A percentile compares a stretch with the other conserved stretches of the same genome.
Conservation (phyloP, 192 early-diverging fungal genomes). For the Spinellus fusiger region DNA sequence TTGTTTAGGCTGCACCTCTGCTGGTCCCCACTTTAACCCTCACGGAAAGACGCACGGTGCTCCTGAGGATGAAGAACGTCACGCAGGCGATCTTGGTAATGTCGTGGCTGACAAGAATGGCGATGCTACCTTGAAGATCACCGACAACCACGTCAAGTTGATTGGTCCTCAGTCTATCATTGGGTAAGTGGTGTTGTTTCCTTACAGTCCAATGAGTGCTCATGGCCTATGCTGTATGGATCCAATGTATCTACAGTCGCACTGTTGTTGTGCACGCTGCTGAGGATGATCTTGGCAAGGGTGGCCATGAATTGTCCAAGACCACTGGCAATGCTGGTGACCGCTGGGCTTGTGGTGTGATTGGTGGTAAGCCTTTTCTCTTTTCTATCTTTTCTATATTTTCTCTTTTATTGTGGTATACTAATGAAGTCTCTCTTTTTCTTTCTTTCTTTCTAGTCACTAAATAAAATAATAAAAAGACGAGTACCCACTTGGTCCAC, state of each 20-base stretch:
- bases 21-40: slow-evolving; percentile 88
- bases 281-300: slow-evolving; percentile 82
- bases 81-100: slow-evolving; percentile 92
- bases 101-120: slow-evolving; percentile 53
- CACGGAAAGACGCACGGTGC: slow-evolving; percentile 72
- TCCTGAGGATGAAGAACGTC: slow-evolving; percentile 57
- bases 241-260: slow-evolving; percentile 38
- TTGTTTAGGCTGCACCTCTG: slow-evolving; percentile 66
- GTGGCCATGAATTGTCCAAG: slow-evolving; percentile 63
- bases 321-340: slow-evolving; percentile 86
- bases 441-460: too few species aligned
- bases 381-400: too few species aligned
- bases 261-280: slow-evolving; percentile 81
- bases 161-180: slow-evolving; percentile 71
- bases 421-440: too few species aligned
- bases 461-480: too few species aligned
- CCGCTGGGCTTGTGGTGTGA: slow-evolving; percentile 85
- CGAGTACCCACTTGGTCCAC: too few species aligned
- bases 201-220: not conserved
- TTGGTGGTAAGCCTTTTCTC: slow-evolving; percentile 49
- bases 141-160: slow-evolving; percentile 64
- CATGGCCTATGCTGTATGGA: not conserved
- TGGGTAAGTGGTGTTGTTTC: slow-evolving; percentile 42
- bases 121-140: slow-evolving; percentile 41
- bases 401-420: too few species aligned